phyloP scores from a whole-genome alignment of 83 land plant genomes.

The Larix sibirica region DNA sequence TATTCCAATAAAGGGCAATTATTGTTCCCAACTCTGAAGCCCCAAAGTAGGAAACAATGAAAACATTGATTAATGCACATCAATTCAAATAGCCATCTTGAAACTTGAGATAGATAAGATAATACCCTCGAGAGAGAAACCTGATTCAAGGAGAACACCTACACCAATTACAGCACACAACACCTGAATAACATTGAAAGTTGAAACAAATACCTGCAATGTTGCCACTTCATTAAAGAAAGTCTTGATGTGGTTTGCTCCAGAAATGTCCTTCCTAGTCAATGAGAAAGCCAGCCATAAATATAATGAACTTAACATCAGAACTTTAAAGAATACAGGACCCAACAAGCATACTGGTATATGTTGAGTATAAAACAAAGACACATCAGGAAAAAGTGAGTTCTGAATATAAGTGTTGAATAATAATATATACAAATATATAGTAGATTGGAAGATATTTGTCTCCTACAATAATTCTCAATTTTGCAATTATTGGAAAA shows the following conservation, averaged over 20 bases:
- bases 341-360: background rate
- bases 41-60: background rate
- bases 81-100: background rate
- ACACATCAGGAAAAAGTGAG: background rate
- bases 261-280: slow-evolving; percentile 61
- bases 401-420: background rate
- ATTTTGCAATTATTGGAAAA: background rate
- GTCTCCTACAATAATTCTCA: background rate
- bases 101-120: background rate
- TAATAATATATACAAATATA: background rate
- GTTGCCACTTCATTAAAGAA: slow-evolving; percentile 45
- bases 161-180: background rate
- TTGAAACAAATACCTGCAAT: slow-evolving; percentile 47
- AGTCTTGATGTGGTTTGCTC: slow-evolving; percentile 32
- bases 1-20: background rate
- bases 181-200: background rate
- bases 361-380: no score
- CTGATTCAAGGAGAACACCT: background rate
- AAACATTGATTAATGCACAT: background rate
- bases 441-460: background rate
- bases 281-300: background rate
- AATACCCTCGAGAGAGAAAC: background rate
- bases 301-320: background rate
- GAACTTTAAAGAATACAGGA: background rate
- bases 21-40: background rate